Conservation (phyloP, 805 yeast genomes). For the Kazachstania martiniae region DNA sequence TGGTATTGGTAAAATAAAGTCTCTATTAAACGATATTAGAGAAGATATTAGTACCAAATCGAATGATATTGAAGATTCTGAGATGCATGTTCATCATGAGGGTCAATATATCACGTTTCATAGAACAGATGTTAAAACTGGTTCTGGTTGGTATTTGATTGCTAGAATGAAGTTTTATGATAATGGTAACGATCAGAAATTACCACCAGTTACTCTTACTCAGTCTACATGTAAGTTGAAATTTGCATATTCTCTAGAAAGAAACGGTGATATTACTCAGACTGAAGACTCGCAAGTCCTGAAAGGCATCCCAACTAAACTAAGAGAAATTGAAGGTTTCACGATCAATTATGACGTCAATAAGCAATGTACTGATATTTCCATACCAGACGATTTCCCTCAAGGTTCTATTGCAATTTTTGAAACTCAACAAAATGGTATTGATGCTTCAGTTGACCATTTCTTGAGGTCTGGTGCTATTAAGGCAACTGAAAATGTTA, state of each 20-base stretch:
- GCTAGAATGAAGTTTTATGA: conserved; percentile 70
- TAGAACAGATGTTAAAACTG: conserved; percentile 70
- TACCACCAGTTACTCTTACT: conserved; percentile 46
- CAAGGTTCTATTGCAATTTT: conserved; percentile 87
- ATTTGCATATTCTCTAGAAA: conserved; percentile 47
- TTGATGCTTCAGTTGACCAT: conserved; percentile 53
- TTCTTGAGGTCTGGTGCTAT: conserved; percentile 67
- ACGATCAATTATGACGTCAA: conserved; percentile 33
- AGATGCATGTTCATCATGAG: conserved; percentile 90
- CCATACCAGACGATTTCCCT: conserved; percentile 55
- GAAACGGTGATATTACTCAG: conserved; percentile 38
- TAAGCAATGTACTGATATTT: conserved; percentile 40
- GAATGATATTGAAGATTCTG: conserved; percentile 48
- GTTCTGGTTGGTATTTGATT: conserved; percentile 79
- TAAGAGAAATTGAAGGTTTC: conserved; percentile 44
- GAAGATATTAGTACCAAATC: conserved; percentile 42
- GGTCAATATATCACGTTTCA: conserved; percentile 89
- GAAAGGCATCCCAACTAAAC: conserved; percentile 55
- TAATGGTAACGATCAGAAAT: conserved; percentile 36
- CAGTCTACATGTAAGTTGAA: conserved; percentile 51
- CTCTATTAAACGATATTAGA: conserved; percentile 47
- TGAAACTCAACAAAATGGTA: conserved; percentile 56
- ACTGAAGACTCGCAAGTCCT: conserved; percentile 30
- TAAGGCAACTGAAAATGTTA: conserved; percentile 53
- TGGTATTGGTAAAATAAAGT: conserved; percentile 75